Conservation (phyloP, 1,284 basidiomycete species). For the Papiliotrema fonsecae region DNA sequence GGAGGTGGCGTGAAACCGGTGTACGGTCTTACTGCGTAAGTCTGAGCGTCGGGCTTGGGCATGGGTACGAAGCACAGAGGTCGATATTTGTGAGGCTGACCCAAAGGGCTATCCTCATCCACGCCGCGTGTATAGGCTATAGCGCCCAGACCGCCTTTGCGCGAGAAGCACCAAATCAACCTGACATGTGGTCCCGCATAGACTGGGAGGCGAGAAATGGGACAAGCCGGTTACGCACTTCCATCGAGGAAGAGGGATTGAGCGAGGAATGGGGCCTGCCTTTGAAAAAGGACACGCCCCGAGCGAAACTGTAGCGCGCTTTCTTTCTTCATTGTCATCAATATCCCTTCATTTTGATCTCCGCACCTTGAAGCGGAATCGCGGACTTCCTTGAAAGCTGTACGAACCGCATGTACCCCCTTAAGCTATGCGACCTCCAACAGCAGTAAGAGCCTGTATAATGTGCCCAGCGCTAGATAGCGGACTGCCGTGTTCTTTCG, state of each 20-base stretch:
- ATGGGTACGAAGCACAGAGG: no score
- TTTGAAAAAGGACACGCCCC: neutral
- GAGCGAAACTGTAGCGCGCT: conserved; percentile 20
- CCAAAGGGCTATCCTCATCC: conserved; percentile 64
- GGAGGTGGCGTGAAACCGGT: conserved; percentile 74
- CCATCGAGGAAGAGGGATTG: conserved; percentile 53
- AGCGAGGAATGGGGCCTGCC: conserved; percentile 23
- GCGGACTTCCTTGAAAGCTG: no score
- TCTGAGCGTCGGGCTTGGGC: conserved; percentile 13
- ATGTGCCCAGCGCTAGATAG: no score
- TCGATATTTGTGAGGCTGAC: no score
- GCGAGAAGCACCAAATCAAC: conserved; percentile 56
- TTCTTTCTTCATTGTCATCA: no score
- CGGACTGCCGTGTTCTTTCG: no score
- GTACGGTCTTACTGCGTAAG: conserved; percentile 73
- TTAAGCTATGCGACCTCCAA: no score
- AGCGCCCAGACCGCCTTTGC: conserved; percentile 59
- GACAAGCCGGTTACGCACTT: conserved; percentile 52
- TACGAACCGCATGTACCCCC: no score
- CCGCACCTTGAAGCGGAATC: no score
- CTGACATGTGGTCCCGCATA: conserved; percentile 56
- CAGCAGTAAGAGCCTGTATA: no score
- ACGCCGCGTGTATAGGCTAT: conserved; percentile 64
- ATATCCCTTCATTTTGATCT: no score
- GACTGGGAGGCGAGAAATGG: conserved; percentile 55